A percentile compares a stretch with the other conserved stretches of the same genome.
Conservation (phyloP, 2,329 filamentous ascomycete genomes). For the Phialophora tarda region DNA sequence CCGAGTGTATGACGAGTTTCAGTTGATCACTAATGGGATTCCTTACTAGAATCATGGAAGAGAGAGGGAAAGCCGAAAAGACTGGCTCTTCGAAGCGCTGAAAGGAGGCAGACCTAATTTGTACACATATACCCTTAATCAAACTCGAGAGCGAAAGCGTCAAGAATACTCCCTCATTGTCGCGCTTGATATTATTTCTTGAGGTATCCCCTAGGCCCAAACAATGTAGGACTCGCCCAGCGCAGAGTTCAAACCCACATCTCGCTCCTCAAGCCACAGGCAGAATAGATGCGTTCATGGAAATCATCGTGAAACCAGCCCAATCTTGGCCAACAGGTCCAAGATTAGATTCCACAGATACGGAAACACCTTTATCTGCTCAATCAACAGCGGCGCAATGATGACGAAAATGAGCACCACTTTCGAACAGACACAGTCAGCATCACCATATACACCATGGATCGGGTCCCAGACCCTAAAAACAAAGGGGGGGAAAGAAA, state of each 20-base stretch:
- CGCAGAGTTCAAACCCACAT: background rate
- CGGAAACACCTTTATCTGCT: constrained; percentile 55
- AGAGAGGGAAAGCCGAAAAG: background rate
- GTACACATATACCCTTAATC: background rate
- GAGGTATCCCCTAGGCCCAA: background rate
- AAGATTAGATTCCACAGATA: constrained; percentile 48
- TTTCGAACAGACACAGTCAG: constrained; percentile 41
- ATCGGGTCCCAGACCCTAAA: background rate
- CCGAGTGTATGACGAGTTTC: constrained; percentile 96
- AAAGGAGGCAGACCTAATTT: background rate
- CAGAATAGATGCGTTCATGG: background rate
- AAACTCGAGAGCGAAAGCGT: background rate
- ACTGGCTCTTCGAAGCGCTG: background rate
- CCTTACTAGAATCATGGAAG: constrained; percentile 67
- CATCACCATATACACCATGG: background rate
- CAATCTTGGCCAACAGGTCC: constrained; percentile 33
- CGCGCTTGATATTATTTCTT: background rate
- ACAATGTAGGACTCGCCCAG: background rate
- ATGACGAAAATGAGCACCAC: constrained; percentile 68
- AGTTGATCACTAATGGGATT: constrained; percentile 95
- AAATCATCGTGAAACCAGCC: constrained; percentile 34
- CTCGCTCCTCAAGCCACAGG: background rate
- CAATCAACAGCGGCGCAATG: constrained; percentile 61
- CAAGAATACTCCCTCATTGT: background rate
- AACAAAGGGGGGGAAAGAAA: too few relatives aligned